phyloP scores from a whole-genome alignment of 2,329 filamentous ascomycete species.

The Cadophora malorum region DNA sequence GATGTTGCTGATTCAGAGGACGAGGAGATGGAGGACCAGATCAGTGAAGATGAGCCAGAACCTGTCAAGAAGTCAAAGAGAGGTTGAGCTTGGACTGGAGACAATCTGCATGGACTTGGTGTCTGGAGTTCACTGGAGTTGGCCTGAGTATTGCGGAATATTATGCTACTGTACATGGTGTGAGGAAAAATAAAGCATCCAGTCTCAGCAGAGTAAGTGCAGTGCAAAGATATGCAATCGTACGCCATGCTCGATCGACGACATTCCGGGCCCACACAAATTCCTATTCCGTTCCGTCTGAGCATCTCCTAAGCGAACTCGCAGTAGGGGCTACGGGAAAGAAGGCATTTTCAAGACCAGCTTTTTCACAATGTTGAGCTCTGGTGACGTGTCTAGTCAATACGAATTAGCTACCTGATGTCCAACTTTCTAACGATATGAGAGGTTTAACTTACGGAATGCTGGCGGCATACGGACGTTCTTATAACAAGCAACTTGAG shows the following conservation, averaged over 20 bases:
- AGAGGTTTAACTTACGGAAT: not conserved
- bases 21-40: constrained; percentile 55
- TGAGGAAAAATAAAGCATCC: not conserved
- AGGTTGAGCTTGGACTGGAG: constrained; percentile 23
- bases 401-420: not conserved
- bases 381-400: not conserved
- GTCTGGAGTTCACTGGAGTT: constrained; percentile 35
- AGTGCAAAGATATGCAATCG: not conserved
- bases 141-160: not conserved
- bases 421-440: not conserved
- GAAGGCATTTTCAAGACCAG: not conserved
- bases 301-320: no score
- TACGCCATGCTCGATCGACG: no score
- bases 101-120: constrained; percentile 33
- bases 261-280: no score
- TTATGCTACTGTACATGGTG: not conserved
- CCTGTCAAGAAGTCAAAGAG: constrained; percentile 42
- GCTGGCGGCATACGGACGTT: not conserved
- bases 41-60: constrained; percentile 43
- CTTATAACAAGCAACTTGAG: not conserved
- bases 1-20: constrained; percentile 64
- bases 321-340: no score
- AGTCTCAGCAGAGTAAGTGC: not conserved
- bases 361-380: not conserved
- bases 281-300: no score